A percentile compares a stretch with the other conserved stretches of the same genome.
These are phyloP conservation scores for Capsicum pubescens DNA, from an alignment of 257 asterid species.

Conservation along the genomic window DNA sequence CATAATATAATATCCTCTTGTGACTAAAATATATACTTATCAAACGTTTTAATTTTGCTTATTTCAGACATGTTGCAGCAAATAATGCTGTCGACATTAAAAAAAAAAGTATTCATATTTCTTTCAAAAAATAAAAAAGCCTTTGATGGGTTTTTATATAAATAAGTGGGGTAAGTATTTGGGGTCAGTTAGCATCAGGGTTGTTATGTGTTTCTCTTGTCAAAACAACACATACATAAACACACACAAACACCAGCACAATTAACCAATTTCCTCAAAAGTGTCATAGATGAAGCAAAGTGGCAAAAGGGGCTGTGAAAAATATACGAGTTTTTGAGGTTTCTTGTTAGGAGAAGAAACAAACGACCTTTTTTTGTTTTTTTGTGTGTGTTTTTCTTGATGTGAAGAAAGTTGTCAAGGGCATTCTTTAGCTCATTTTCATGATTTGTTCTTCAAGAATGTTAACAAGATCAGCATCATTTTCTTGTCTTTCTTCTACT, in stretches of 20 bases:
- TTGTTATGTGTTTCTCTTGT: conserved; percentile 25
- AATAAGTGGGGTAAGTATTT: conserved; percentile 1
- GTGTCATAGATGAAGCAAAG: conserved; percentile 21
- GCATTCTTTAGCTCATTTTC: not conserved
- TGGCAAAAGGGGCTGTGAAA: not conserved
- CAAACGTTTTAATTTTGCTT: conserved; percentile 23
- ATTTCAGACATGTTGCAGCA: conserved; percentile 1
- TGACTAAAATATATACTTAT: not conserved
- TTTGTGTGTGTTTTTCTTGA: not conserved
- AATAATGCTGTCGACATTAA: not conserved
- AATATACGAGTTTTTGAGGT: conserved; percentile 16
- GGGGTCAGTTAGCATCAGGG: conserved; percentile 23
- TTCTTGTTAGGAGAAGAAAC: not conserved
- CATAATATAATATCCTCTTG: not conserved
- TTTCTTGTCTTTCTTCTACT: conserved; percentile 26
- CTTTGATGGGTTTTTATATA: not conserved
- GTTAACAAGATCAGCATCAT: not conserved
- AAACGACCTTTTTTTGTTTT: not conserved
- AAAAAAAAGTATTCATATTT: not conserved
- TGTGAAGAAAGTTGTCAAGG: not conserved
- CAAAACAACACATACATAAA: conserved; percentile 17
- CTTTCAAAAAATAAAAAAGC: not conserved
- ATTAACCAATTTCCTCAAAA: not conserved
- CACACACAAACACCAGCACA: not conserved
- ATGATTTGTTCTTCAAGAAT: too few relatives aligned